Conservation (phyloP, 2,329 filamentous ascomycete species). For the Colletotrichum costaricense region DNA sequence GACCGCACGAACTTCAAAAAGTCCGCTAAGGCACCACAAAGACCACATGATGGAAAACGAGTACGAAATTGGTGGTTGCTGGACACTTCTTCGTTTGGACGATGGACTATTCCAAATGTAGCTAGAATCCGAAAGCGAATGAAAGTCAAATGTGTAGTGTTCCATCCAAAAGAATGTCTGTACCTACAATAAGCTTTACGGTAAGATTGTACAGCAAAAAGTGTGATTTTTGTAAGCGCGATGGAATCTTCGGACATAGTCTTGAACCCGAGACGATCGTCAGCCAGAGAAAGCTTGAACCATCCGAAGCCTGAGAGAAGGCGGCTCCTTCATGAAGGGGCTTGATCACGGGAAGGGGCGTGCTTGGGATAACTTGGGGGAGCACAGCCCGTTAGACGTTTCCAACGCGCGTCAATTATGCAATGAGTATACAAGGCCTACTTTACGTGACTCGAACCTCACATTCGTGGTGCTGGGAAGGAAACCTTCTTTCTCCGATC, state of each 20-base stretch:
- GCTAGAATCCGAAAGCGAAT: background rate
- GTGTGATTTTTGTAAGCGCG: background rate
- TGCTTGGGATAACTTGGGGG: too few species aligned
- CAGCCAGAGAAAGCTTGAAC: background rate
- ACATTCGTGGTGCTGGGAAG: too few species aligned
- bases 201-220: background rate
- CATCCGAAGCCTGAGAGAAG: background rate
- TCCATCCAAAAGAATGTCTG: background rate
- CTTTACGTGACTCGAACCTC: too few species aligned
- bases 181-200: background rate
- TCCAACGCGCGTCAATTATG: too few species aligned
- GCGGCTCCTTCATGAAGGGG: background rate
- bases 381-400: too few species aligned
- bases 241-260: background rate
- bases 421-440: too few species aligned
- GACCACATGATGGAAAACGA: background rate
- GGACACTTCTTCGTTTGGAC: background rate
- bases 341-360: too few species aligned
- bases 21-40: background rate
- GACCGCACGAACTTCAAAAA: too few species aligned
- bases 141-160: background rate
- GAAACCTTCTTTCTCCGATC: too few species aligned
- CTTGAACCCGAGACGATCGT: background rate
- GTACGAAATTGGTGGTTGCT: background rate
- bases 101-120: background rate